Conservation (phyloP, 345 rosid genomes). For the Noccaea caerulescens region DNA sequence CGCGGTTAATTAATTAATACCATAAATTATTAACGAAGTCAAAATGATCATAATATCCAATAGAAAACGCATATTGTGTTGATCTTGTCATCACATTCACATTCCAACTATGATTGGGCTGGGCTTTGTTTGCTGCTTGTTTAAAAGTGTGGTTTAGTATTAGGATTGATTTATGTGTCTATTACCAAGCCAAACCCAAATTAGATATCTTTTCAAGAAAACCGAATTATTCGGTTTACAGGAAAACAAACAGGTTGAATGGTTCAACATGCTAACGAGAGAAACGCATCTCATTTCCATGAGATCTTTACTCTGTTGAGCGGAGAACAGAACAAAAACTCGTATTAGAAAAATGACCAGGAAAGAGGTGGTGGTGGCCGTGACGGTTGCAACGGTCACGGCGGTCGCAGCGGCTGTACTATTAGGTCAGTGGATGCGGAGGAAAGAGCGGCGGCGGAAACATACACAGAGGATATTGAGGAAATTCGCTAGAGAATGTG, state of each 20-base stretch:
- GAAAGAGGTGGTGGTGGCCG: constrained; percentile 44
- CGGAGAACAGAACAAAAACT: neutral
- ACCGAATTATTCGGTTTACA: neutral
- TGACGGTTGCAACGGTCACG: constrained; percentile 38
- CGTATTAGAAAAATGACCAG: constrained; percentile 29
- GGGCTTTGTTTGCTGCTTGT: no score
- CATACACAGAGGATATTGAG: constrained; percentile 51
- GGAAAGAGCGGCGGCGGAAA: constrained; percentile 49
- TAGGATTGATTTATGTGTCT: no score
- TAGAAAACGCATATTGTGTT: no score
- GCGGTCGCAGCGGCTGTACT: constrained; percentile 38
- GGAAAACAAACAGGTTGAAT: constrained; percentile 13
- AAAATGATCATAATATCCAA: no score
- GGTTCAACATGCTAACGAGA: constrained; percentile 42
- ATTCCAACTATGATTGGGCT: no score
- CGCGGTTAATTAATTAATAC: no score
- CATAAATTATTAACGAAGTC: no score
- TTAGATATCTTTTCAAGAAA: no score
- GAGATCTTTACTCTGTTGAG: constrained; percentile 3
- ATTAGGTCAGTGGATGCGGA: constrained; percentile 41
- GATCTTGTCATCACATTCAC: no score
- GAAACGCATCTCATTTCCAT: constrained; percentile 21
- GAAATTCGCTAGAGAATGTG: constrained; percentile 61
- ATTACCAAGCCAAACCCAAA: no score
- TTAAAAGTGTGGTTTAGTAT: no score